These are phyloP conservation scores for Cutaneotrichosporon sp. DNA, from an alignment of 1,284 basidiomycete genomes.

Conservation along the genomic window DNA sequence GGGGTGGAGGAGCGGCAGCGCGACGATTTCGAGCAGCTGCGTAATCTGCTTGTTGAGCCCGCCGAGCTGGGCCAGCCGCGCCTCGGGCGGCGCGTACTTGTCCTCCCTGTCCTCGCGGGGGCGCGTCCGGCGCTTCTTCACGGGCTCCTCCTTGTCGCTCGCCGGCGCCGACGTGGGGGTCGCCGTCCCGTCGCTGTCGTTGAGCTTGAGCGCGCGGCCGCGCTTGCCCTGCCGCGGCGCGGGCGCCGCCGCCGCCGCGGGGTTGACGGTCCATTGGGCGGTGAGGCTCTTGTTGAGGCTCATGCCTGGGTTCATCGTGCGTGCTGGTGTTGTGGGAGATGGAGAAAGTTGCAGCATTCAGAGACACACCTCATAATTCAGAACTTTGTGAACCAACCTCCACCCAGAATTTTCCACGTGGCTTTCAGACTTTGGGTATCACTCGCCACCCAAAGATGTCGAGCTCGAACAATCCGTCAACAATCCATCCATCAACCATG, in stretches of 20 bases:
- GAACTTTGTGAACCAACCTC: constrained; percentile 1
- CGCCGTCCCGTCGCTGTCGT: constrained; percentile 7
- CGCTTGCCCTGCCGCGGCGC: constrained; percentile 14
- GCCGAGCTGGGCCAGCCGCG: constrained; percentile 76
- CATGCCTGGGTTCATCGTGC: constrained; percentile 22
- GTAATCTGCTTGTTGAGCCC: constrained; percentile 84
- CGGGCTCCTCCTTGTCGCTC: constrained; percentile 6
- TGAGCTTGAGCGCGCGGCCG: constrained; percentile 24
- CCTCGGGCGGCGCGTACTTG: constrained; percentile 51
- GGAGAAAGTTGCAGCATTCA: neutral
- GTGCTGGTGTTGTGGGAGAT: neutral
- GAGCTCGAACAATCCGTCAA: neutral
- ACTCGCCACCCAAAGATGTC: neutral
- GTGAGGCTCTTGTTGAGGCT: constrained; percentile 47
- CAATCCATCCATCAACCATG: constrained; percentile 4
- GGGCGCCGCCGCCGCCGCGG: neutral
- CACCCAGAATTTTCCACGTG: constrained; percentile 2
- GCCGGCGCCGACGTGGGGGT: neutral
- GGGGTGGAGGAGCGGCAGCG: constrained; percentile 90
- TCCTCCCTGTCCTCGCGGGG: constrained; percentile 16
- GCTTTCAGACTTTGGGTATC: neutral
- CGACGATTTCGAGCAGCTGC: constrained; percentile 92
- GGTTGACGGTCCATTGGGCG: constrained; percentile 40
- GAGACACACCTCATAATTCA: neutral
- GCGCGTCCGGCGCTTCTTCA: constrained; percentile 19